A percentile compares a stretch with the other conserved stretches of the same genome.
Conservation (phyloP, 1,284 basidiomycete genomes). For the Cryptococcus jaspeensis region DNA sequence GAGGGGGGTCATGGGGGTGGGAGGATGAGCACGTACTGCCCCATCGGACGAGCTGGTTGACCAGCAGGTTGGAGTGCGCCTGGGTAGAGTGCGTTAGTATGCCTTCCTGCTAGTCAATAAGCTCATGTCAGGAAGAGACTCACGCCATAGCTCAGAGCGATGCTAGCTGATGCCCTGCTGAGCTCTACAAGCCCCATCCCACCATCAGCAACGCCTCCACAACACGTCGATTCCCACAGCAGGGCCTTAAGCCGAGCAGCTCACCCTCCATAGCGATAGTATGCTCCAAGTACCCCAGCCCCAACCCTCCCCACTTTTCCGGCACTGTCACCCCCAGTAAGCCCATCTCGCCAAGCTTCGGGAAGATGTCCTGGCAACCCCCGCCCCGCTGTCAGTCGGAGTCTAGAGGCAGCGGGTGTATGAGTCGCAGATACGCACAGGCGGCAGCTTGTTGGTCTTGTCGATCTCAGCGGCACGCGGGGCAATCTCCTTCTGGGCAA, state of each 20-base stretch:
- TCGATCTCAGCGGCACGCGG: constrained; percentile 81
- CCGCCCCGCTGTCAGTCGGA: not conserved
- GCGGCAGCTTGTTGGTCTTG: constrained; percentile 72
- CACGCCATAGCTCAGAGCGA: constrained; percentile 82
- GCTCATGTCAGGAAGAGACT: constrained; percentile 6
- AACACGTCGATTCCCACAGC: not conserved
- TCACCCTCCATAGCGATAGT: constrained; percentile 82
- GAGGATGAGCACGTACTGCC: constrained; percentile 60
- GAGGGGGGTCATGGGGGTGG: not conserved
- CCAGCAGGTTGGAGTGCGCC: constrained; percentile 86
- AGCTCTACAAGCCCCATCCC: constrained; percentile 56
- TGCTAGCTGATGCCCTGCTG: constrained; percentile 81
- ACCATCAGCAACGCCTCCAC: not conserved
- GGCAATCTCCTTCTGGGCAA: constrained; percentile 74
- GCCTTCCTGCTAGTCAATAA: not conserved
- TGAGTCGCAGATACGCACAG: constrained; percentile 54
- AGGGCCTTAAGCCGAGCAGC: too few species aligned
- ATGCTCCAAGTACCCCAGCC: constrained; percentile 81
- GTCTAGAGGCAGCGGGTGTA: not conserved
- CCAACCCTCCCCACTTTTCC: constrained; percentile 73
- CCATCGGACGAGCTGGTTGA: constrained; percentile 68
- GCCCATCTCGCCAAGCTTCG: constrained; percentile 80
- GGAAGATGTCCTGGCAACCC: constrained; percentile 87
- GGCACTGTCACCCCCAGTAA: constrained; percentile 73
- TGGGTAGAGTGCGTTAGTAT: constrained; percentile 10